These are phyloP conservation scores for Fusarium sp. DNA, from an alignment of 2,329 filamentous ascomycete genomes.

Conservation along the genomic window DNA sequence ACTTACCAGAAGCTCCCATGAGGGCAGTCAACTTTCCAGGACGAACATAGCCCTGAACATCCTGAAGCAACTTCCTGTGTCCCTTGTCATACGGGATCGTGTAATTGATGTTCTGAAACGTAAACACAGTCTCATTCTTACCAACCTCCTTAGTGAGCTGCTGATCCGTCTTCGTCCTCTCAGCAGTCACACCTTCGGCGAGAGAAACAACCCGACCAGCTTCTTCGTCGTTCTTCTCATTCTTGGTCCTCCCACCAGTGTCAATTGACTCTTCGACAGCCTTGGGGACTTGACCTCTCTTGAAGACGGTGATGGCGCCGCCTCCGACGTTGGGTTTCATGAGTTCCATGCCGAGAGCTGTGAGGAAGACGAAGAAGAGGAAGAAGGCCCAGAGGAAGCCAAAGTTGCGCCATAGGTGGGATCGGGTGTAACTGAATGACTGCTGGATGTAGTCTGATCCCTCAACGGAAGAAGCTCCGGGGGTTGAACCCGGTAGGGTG, in stretches of 20 bases:
- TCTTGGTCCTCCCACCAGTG: slow-evolving; percentile 53
- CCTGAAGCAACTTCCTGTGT: slow-evolving; percentile 75
- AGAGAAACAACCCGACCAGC: slow-evolving; percentile 47
- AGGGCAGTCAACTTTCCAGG: slow-evolving; percentile 84
- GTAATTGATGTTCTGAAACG: slow-evolving; percentile 64
- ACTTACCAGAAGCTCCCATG: slow-evolving; percentile 70
- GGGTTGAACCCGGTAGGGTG: slow-evolving; percentile 59
- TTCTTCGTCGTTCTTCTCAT: slow-evolving; percentile 65
- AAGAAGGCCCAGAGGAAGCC: slow-evolving; percentile 82
- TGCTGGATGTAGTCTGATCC: slow-evolving; percentile 68
- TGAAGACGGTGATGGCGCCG: slow-evolving; percentile 70
- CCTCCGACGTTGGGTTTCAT: slow-evolving; percentile 71
- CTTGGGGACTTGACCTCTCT: slow-evolving; percentile 72
- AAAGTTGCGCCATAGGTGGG: slow-evolving; percentile 80
- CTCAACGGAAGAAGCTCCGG: slow-evolving; percentile 58
- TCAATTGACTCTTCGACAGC: slow-evolving; percentile 68
- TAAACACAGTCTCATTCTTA: slow-evolving; percentile 71
- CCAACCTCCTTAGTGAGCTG: slow-evolving; percentile 58
- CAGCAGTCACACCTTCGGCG: slow-evolving; percentile 20
- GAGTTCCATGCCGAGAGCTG: slow-evolving; percentile 76
- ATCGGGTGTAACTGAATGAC: slow-evolving; percentile 65
- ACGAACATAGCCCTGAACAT: slow-evolving; percentile 87
- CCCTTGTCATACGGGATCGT: slow-evolving; percentile 69
- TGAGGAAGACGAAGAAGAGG: slow-evolving; percentile 79
- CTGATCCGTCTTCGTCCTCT: slow-evolving; percentile 44